A percentile compares a stretch with the other conserved stretches of the same genome.
These are phyloP conservation scores for Scutellaria galericulata DNA, from an alignment of 257 asterid species.

Conservation along the genomic window DNA sequence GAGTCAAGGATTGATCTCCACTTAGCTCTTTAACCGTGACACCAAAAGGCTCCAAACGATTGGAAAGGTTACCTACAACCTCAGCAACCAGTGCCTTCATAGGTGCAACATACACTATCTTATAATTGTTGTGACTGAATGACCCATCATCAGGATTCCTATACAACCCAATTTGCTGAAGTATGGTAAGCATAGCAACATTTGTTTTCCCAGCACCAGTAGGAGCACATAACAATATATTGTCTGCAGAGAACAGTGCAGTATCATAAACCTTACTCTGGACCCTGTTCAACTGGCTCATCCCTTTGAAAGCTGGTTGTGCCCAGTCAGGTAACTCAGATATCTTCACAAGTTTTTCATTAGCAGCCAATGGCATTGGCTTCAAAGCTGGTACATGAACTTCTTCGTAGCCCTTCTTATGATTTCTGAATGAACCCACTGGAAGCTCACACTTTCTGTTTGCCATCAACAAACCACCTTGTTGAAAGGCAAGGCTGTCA, in stretches of 20 bases:
- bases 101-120: conserved; percentile 71
- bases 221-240: conserved; percentile 63
- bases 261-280: conserved; percentile 65
- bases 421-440: conserved; percentile 57
- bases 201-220: conserved; percentile 73
- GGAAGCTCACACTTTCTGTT: conserved; percentile 67
- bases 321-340: conserved; percentile 64
- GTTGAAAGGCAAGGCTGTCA: conserved; percentile 55
- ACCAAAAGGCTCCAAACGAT: conserved; percentile 61
- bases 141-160: conserved; percentile 53
- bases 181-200: conserved; percentile 73
- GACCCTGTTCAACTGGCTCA: conserved; percentile 63
- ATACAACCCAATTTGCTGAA: conserved; percentile 57
- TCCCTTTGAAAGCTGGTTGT: conserved; percentile 61
- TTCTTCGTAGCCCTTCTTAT: conserved; percentile 62
- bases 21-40: conserved; percentile 62
- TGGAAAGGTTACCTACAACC: conserved; percentile 69
- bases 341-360: conserved; percentile 52
- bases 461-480: conserved; percentile 69
- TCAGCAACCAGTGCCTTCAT: conserved; percentile 73
- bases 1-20: conserved; percentile 65
- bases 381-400: conserved; percentile 70
- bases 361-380: conserved; percentile 52
- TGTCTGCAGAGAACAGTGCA: conserved; percentile 57
- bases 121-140: conserved; percentile 51